phyloP scores from a whole-genome alignment of 768 basidiomycete genomes.

The Kwoniella sp. region DNA sequence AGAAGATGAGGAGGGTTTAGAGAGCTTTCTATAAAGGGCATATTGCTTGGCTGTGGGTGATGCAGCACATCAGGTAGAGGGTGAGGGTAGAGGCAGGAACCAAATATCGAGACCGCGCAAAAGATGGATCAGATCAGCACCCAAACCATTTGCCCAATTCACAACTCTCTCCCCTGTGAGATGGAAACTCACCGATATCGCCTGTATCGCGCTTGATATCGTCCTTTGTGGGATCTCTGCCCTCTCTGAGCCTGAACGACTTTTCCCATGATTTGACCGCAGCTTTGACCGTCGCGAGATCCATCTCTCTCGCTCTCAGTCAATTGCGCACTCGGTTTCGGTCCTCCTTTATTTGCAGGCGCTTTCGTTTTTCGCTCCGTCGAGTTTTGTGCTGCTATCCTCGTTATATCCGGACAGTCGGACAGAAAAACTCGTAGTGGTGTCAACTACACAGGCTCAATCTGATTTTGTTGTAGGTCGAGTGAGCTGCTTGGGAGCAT shows the following conservation, averaged over 20 bases:
- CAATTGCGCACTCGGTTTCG: too few relatives aligned
- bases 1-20: slow-evolving; percentile 26
- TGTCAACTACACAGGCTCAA: too few relatives aligned
- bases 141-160: too few relatives aligned
- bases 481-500: too few relatives aligned
- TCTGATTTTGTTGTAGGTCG: too few relatives aligned
- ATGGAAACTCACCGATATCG: slow-evolving; percentile 54
- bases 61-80: background rate
- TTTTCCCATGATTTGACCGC: slow-evolving; percentile 58
- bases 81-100: background rate
- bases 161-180: background rate
- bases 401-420: too few relatives aligned
- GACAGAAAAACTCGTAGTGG: too few relatives aligned
- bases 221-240: slow-evolving; percentile 53
- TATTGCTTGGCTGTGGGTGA: slow-evolving; percentile 40
- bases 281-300: slow-evolving; percentile 49
- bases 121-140: background rate
- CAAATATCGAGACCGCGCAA: slow-evolving; percentile 3
- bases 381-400: too few relatives aligned
- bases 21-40: slow-evolving; percentile 39
- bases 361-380: too few relatives aligned
- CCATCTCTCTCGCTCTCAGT: too few relatives aligned
- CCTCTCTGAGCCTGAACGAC: slow-evolving; percentile 49
- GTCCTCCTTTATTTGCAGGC: too few relatives aligned
- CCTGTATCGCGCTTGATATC: slow-evolving; percentile 56